Evolutionary conservation across 495 filamentous ascomycete genomes (phyloP).

Genomic region (Penicillium ucsense): DNA sequence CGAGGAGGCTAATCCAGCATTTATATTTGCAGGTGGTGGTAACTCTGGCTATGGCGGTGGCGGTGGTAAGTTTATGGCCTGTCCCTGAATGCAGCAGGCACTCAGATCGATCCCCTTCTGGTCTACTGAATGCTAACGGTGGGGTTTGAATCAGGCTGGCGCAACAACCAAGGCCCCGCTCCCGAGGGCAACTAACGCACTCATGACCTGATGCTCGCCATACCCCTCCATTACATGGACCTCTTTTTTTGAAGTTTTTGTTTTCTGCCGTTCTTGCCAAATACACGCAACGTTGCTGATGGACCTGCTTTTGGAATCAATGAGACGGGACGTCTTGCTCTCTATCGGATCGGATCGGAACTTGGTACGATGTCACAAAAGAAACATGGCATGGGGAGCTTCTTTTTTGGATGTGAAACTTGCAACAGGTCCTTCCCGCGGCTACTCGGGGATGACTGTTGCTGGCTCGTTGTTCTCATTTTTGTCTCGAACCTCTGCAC

Average conservation of each 20-base stretch:
- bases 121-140: no score
- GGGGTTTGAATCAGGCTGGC: slow-evolving; percentile 16
- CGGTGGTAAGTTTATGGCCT: slow-evolving; percentile 22
- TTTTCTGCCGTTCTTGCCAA: no score
- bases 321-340: slow-evolving; percentile 6
- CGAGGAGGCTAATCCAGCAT: background rate
- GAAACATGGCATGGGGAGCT: background rate
- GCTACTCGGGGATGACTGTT: no score
- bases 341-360: slow-evolving; percentile 1
- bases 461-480: background rate
- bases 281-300: slow-evolving; percentile 3
- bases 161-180: slow-evolving; percentile 17
- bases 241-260: background rate
- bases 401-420: background rate
- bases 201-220: background rate
- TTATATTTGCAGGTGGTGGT: slow-evolving; percentile 15
- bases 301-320: slow-evolving; percentile 4
- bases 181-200: slow-evolving; percentile 15
- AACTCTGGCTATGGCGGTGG: slow-evolving; percentile 26
- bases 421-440: background rate
- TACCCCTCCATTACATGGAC: slow-evolving; percentile 6
- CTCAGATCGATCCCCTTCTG: no score
- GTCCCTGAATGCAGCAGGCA: no score
- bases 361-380: slow-evolving; percentile 6
- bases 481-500: background rate